Evolutionary conservation across 768 basidiomycete genomes (phyloP), one percentile per base, ranked within the genome.

Genomic region (Collybiopsis confluens): DNA sequence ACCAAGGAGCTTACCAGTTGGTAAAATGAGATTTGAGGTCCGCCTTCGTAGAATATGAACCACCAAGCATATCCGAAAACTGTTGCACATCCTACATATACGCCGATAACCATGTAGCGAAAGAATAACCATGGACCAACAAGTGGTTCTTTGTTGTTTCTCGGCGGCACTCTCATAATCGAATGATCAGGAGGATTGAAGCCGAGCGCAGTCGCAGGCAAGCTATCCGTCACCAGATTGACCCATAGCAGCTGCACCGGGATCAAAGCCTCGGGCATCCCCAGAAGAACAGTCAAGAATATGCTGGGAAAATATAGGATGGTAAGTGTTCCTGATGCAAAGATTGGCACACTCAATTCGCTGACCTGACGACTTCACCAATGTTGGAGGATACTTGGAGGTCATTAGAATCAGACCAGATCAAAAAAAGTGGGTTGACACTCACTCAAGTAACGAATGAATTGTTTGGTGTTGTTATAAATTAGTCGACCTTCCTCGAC

Each of bases 381-480:
- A 97, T 97, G 75, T 97, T 98, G 55, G 92, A 94, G 27, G 94
- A 97, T 71, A 92, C 86, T 88, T 58, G 9, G 55, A 35, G 8
- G 28, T 51, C 24, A 64, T 52, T 1, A 53, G 42, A 26, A 45
- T 27, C 43, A 54, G 26, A 10, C 4, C 18, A 4, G 33, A 20
- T 42, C 40, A 54, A 33, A 33, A 18, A 55, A 16, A 5, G 38
- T 45, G 35, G 53, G 53, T 54, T 35, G 35, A 27, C 16, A 79
- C 88, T 37, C 62, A 91, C 88, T 98, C 65, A 99, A 86, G 74
- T 98, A 99, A 63, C 96, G 88, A 70, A 99, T 98, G 71, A 99
- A 99, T 68, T 98, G 96, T 73, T 99, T 99, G 42, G 95, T 98
- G 73, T 99, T 99, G 73, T 98, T 98, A 72, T 98, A 98, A 64